Evolutionary conservation across 257 asterid species (phyloP), one percentile per base, ranked within the genome.

Genomic region (Primulina tabacum): DNA sequence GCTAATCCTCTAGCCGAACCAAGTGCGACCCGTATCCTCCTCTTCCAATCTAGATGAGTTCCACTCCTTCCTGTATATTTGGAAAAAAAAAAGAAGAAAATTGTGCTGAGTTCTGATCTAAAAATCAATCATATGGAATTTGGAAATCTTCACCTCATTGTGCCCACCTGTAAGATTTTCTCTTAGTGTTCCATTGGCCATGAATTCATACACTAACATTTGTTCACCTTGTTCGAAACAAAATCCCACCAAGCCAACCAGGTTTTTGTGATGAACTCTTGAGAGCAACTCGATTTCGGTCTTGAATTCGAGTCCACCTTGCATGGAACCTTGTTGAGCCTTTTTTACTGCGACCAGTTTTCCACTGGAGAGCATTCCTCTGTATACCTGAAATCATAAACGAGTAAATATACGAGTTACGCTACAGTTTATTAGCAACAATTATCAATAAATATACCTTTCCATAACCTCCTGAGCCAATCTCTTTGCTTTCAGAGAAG

Each of bases 391-490:
- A 72, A 62, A 69, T 64, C 21, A 38, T 30, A 32, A 32, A 62
- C 52, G 43, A 14, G 18, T 61, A 38, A 75, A 21, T 65, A 40
- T 53, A 32, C 65, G 7, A 60, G 11, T 35, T 33, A 34, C 24
- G 43, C 21, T 0, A 50, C 47, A 17, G 16, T 10, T 62, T 47
- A 11, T n/a, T 26, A 2, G 17, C 18, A 6, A 26, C 47, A 60
- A 59, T 14, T 24, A 1, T 3, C 21, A 16, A 5, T 21, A 5
- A 50, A 50, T 5, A 8, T 28, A 61, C 98, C 93, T 89, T 94
- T 67, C 97, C 99, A 70, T 94, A 94, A 71, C 99, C 99, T 69
- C 99, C 99, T 1, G 96, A 89, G n/a, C 97, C 97, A 67, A 91
- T 80, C 77, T 78, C 91, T 74, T 91, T 91, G 78, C 81, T 84